These are phyloP conservation scores for Aspergillus sclerotialis DNA, from an alignment of 2,329 filamentous ascomycete genomes.

Conservation along the genomic window DNA sequence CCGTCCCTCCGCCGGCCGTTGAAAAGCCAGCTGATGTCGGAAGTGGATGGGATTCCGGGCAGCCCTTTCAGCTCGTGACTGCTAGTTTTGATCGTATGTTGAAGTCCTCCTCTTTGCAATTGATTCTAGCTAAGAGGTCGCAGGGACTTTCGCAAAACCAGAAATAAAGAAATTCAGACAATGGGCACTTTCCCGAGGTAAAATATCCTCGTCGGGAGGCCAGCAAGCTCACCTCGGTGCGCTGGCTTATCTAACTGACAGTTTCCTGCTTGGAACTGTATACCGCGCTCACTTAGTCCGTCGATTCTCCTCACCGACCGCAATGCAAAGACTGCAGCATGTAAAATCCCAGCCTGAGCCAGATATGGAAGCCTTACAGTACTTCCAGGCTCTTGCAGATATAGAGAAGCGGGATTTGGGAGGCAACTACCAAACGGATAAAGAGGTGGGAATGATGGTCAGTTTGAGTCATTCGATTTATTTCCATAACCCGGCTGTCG, in stretches of 20 bases:
- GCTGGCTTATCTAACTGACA: slow-evolving; percentile 82
- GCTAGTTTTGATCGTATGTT: not conserved
- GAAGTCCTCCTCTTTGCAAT: not conserved
- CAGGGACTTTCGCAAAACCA: not conserved
- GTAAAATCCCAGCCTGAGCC: slow-evolving; percentile 24
- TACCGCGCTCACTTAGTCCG: slow-evolving; percentile 69
- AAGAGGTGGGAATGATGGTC: slow-evolving; percentile 35
- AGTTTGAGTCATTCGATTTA: slow-evolving; percentile 38
- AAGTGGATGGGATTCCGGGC: not conserved
- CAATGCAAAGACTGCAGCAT: slow-evolving; percentile 22
- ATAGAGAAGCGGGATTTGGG: slow-evolving; percentile 18
- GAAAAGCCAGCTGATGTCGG: not conserved
- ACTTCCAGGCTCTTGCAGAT: slow-evolving; percentile 19
- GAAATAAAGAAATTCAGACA: not conserved
- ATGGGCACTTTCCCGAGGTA: not conserved
- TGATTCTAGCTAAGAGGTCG: not conserved
- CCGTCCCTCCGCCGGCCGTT: not conserved
- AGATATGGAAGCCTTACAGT: slow-evolving; percentile 17
- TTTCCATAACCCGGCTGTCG: slow-evolving; percentile 34
- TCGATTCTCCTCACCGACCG: slow-evolving; percentile 53
- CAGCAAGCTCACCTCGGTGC: slow-evolving; percentile 67
- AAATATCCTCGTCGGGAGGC: not conserved
- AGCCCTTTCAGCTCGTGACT: not conserved
- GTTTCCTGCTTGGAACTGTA: slow-evolving; percentile 82
- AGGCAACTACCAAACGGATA: slow-evolving; percentile 15